Base-by-base conservation (phyloP, 768 basidiomycete genomes). In the Mrakia gelida region DNA sequence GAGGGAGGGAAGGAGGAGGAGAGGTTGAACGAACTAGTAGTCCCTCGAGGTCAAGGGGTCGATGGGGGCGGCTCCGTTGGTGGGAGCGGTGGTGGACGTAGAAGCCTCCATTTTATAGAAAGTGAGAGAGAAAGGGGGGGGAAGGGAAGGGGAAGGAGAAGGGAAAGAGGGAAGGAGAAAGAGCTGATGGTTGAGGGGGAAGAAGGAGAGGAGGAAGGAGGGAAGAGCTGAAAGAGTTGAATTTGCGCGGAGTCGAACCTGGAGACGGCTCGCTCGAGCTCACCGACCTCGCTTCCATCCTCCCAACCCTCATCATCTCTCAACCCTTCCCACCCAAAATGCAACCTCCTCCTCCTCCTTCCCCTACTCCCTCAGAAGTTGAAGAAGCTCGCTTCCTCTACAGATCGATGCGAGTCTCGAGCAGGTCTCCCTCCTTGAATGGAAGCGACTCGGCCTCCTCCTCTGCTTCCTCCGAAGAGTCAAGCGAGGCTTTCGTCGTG, bases 21-120 rank as follows among this genome's bases (percentile, higher is more conserved):
- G 9, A 45, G 16, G 23, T 21, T 34, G 68, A 75, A 38, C 82
- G 80, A 54, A 82, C 82, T 82, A 81, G 80, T 78, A 61, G 75
- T 62, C 59, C 41, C 75, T 52, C 30, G 61, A 68, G 43, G 75
- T 62, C 26, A 68, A 45, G 43, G 61, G 49, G 71, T 49, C 71
- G 52, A 54, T 72, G 30, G 59, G 38, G 67, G 75, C 54, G 18
- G 59, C 71, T 23, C 63, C 30, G 76, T 65, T 79, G 38, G 49
- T 49, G 68, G 61, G 34, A 32, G 49, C n/a, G 28, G 73, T 68
- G 49, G 54, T 56, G 38, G 75, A 59, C 52, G 61, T 71, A 1
- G 70, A 56, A 45, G 76, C 74, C 73, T 63, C 63, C 52, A 71
- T 72, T 32, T 43, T 52, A 21, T 38, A 45, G 43, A 45, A 61